phyloP scores from a whole-genome alignment of 139 green algal genomes.

The Volvox reticuliferus region DNA sequence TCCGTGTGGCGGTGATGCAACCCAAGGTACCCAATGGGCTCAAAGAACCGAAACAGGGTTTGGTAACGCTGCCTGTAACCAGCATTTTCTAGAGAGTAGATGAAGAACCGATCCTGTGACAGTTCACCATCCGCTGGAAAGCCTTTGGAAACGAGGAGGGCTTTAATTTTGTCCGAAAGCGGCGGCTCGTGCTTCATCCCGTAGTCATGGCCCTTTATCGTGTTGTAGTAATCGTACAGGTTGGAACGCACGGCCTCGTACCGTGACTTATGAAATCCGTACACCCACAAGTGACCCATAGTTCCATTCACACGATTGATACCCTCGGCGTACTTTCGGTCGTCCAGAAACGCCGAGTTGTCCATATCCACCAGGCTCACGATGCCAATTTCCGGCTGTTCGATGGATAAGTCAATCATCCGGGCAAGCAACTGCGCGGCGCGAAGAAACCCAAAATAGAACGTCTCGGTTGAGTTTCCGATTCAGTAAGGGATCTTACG shows the following conservation, averaged over 20 bases:
- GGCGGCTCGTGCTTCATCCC: not conserved
- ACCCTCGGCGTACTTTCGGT: not conserved
- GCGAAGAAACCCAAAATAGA: too few species aligned
- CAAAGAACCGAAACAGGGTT: not conserved
- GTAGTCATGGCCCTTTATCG: not conserved
- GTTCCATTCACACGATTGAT: not conserved
- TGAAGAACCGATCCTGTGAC: slow-evolving; percentile 8
- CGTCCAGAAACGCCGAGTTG: not conserved
- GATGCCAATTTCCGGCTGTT: not conserved
- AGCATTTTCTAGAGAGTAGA: not conserved
- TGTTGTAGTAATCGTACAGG: not conserved
- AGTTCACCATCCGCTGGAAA: not conserved
- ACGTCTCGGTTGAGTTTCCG: too few species aligned
- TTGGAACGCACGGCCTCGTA: not conserved
- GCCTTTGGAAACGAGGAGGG: not conserved
- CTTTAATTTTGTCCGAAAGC: not conserved
- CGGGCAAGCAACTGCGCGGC: not conserved
- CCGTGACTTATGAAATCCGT: not conserved
- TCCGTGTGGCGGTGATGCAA: not conserved
- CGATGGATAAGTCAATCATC: not conserved
- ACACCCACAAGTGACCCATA: slow-evolving; percentile 11
- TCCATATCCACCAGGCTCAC: not conserved
- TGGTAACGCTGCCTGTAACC: not conserved
- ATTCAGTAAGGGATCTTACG: too few species aligned
- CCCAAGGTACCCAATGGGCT: not conserved